Conservation (phyloP, 2,329 filamentous ascomycete genomes). For the Bipolaris zeicola region DNA sequence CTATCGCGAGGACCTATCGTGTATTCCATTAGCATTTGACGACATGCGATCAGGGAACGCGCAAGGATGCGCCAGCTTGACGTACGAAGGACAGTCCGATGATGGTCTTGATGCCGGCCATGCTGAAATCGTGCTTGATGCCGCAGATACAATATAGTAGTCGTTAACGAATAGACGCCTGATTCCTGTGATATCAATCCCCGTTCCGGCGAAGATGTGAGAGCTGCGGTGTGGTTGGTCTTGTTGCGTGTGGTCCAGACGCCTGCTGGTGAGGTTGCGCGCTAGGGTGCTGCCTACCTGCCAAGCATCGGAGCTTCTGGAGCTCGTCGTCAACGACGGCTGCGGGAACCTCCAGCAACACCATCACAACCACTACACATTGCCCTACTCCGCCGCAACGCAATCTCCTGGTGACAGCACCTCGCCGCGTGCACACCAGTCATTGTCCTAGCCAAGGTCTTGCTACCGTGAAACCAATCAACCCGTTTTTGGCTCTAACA, state of each 20-base stretch:
- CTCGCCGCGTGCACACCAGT: neutral
- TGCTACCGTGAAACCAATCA: slow-evolving; percentile 4
- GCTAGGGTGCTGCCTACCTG: slow-evolving; percentile 8
- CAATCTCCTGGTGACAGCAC: neutral
- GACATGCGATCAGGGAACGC: slow-evolving; percentile 2
- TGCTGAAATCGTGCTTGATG: slow-evolving; percentile 43
- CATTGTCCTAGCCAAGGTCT: neutral
- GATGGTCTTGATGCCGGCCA: slow-evolving; percentile 97
- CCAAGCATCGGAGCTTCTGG: slow-evolving; percentile 17
- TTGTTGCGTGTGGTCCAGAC: slow-evolving; percentile 2
- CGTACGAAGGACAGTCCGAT: slow-evolving; percentile 95
- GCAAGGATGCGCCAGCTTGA: slow-evolving; percentile 28
- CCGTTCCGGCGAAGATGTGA: slow-evolving; percentile 15
- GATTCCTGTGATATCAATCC: neutral
- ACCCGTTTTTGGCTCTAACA: neutral
- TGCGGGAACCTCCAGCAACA: slow-evolving; percentile 32
- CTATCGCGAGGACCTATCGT: slow-evolving; percentile 83
- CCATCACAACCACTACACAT: slow-evolving; percentile 17
- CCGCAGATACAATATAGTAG: neutral
- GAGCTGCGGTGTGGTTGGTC: slow-evolving; percentile 6
- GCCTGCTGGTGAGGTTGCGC: slow-evolving; percentile 9
- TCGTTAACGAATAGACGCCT: neutral
- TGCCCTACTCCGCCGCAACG: slow-evolving; percentile 9
- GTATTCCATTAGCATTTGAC: slow-evolving; percentile 5
- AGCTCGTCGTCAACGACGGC: slow-evolving; percentile 31